phyloP scores from a whole-genome alignment of 169 alveolate species.

The Plasmodium berghei region DNA sequence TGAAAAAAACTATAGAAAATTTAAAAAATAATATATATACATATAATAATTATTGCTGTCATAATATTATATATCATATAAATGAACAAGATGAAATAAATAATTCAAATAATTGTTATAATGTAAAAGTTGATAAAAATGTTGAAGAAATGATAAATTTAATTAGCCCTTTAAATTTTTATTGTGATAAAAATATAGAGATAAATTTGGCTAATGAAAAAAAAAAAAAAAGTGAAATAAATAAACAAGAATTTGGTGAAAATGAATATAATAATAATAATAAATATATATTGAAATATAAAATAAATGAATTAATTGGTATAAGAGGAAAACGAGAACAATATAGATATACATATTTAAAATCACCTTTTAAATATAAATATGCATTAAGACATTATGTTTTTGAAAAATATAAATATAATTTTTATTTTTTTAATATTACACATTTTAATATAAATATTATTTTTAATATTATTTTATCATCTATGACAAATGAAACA shows the following conservation, averaged over 20 bases:
- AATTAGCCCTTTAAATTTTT: slow-evolving; percentile 22
- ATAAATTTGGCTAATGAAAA: neutral
- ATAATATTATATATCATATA: slow-evolving; percentile 40
- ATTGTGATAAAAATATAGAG: neutral
- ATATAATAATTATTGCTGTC: slow-evolving; percentile 48
- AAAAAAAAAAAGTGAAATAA: neutral
- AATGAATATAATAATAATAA: neutral
- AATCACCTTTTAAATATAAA: slow-evolving; percentile 84
- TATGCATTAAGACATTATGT: slow-evolving; percentile 86
- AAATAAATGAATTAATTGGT: slow-evolving; percentile 35
- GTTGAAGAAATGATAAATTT: slow-evolving; percentile 17
- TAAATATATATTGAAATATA: slow-evolving; percentile 21
- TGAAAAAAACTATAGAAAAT: slow-evolving; percentile 64
- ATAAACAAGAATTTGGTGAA: neutral
- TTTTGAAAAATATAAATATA: slow-evolving; percentile 84
- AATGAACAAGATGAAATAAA: slow-evolving; percentile 24
- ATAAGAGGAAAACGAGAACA: slow-evolving; percentile 79
- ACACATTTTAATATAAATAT: slow-evolving; percentile 77
- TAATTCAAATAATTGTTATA: slow-evolving; percentile 9
- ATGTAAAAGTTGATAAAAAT: slow-evolving; percentile 40
- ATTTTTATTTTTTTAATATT: slow-evolving; percentile 68
- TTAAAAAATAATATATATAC: slow-evolving; percentile 64
- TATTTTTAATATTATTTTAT: slow-evolving; percentile 61
- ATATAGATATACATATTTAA: slow-evolving; percentile 83
- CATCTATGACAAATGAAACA: slow-evolving; percentile 68